Base-by-base conservation (phyloP, 2,329 filamentous ascomycete genomes). In the Phaeosphaeriaceae sp. region DNA sequence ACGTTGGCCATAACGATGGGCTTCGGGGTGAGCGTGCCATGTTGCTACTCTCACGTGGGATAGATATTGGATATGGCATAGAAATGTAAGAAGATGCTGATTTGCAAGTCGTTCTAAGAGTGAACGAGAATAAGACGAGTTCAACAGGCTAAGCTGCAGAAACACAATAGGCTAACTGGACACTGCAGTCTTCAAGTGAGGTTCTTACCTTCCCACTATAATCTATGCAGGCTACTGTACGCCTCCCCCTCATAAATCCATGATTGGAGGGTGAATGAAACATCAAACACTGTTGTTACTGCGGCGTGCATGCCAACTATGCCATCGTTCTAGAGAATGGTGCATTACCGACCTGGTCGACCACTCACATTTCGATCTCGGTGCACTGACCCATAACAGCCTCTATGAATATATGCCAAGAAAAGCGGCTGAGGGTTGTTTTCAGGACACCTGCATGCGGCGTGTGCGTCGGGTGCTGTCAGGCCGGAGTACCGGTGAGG, bases 381-480 rank as follows among this genome's bases (percentile, higher is more conserved):
- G 56, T 54, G 63, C 64, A 62, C 52, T 35, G 48, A 46, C 41
- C 60, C 34, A 42, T 52, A 40, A 50, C 52, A 51, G 44, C 57
- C 52, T 60, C 60, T 46, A 53, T 41, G 38, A 55, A 56, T 54
- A 48, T 32, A 39, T 54, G 54, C 65, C 62, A 66, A 63, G 61
- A 60, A 40, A 64, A 37, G 62, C 58, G 63, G 58, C 65, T 66
- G 59, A 67, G 61, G 48, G 52, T 36, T 52, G 34, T 40, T 57
- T 51, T 48, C 48, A 61, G 50, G 52, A 57, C 39, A 54, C 37
- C 36, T 57, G 48, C 50, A 46, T 63, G 51, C 56, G 62, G 59
- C 58, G 56, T 50, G 40, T 50, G 48, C 48, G 18, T 66, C 54
- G 58, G 58, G 46, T 48, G 50, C 49, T 58, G 53, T 54, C 56